phyloP scores from a whole-genome alignment of 495 filamentous ascomycete genomes.

The Endocarpon pusillum region DNA sequence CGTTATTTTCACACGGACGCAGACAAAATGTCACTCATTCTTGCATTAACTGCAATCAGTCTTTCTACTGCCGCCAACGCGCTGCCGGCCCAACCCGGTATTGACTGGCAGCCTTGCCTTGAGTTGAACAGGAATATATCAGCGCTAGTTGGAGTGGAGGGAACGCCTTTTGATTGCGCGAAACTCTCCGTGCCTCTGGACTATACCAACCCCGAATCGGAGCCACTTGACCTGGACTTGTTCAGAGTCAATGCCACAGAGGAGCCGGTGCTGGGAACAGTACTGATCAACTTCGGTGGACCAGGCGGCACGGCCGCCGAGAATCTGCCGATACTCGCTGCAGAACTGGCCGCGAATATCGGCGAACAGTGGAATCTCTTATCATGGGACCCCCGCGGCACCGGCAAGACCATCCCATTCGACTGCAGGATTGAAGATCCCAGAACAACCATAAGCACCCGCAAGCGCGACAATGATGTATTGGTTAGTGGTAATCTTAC shows the following conservation, averaged over 20 bases:
- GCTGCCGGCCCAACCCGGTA: too few species aligned
- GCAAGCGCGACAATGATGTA: background rate
- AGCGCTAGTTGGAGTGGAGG: background rate
- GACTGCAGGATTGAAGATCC: slow-evolving; percentile 11
- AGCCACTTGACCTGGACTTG: slow-evolving; percentile 19
- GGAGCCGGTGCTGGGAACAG: slow-evolving; percentile 20
- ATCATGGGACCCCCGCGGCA: slow-evolving; percentile 23
- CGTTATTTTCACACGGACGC: too few species aligned
- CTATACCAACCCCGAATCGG: slow-evolving; percentile 18
- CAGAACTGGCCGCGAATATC: slow-evolving; percentile 1
- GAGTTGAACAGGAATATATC: background rate
- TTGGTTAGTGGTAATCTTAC: background rate
- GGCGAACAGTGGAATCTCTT: slow-evolving; percentile 24
- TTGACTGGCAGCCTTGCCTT: background rate
- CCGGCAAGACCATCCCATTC: slow-evolving; percentile 21
- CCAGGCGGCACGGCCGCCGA: slow-evolving; percentile 11
- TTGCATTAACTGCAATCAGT: background rate
- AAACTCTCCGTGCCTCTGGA: slow-evolving; percentile 24
- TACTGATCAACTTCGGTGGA: slow-evolving; percentile 30
- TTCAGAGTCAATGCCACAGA: slow-evolving; percentile 15
- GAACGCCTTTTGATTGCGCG: slow-evolving; percentile 15
- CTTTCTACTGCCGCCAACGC: background rate
- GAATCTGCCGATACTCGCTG: slow-evolving; percentile 7
- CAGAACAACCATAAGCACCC: background rate
- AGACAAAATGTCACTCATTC: background rate